Conservation (phyloP, 148 eudicot species). For the Rhododendron molle region DNA sequence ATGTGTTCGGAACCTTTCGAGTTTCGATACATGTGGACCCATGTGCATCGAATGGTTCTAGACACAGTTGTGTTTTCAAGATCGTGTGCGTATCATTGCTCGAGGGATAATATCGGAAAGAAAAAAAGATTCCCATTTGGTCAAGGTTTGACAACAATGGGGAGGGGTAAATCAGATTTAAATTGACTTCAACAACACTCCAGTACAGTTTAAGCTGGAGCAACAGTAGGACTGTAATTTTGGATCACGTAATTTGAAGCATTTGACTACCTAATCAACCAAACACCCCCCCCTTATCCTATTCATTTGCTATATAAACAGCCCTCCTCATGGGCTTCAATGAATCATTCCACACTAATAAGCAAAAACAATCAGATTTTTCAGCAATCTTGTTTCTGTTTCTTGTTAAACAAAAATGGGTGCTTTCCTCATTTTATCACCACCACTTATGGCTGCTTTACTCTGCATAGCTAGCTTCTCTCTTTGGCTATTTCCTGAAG, state of each 20-base stretch:
- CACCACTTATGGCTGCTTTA: constrained; percentile 17
- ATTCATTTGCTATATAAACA: constrained; percentile 7
- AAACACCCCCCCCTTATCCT: background rate
- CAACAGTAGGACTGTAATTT: background rate
- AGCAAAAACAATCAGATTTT: background rate
- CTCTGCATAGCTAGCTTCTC: constrained; percentile 12
- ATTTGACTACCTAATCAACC: background rate
- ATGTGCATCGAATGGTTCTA: background rate
- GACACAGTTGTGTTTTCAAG: too few relatives aligned
- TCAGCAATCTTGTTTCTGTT: background rate
- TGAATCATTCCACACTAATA: background rate
- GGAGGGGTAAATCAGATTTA: background rate
- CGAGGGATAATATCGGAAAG: background rate
- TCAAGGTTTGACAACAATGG: background rate
- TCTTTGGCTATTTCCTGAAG: constrained; percentile 18
- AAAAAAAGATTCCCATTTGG: background rate
- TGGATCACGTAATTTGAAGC: background rate
- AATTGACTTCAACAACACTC: constrained; percentile 6
- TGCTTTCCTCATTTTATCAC: constrained; percentile 10
- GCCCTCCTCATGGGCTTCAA: background rate
- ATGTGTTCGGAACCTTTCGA: too few relatives aligned
- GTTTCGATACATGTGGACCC: background rate
- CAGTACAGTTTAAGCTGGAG: background rate
- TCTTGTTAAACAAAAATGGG: constrained; percentile 10
- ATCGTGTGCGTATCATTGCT: background rate